Conservation (phyloP, 2,329 filamentous ascomycete species). For the Penicillium occitanis region DNA sequence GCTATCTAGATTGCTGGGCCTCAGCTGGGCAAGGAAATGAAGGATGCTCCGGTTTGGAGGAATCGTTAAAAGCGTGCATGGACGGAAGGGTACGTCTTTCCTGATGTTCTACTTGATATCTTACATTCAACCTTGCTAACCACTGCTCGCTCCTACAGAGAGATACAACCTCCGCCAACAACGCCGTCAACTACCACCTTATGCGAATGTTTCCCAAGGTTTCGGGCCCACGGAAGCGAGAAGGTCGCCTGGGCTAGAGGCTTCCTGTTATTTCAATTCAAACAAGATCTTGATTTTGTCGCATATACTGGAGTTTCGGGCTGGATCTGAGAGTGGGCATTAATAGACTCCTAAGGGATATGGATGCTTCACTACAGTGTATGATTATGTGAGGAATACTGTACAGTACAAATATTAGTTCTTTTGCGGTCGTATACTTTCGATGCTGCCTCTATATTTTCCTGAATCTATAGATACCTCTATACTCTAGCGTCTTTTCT, state of each 20-base stretch:
- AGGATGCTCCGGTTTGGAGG: slow-evolving; percentile 60
- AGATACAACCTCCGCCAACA: slow-evolving; percentile 61
- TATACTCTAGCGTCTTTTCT: not conserved
- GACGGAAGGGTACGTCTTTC: slow-evolving; percentile 66
- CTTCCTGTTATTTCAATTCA: not conserved
- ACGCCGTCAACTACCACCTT: slow-evolving; percentile 88
- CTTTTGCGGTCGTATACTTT: slow-evolving; percentile 8
- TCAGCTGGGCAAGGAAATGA: slow-evolving; percentile 50
- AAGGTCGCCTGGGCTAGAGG: slow-evolving; percentile 42
- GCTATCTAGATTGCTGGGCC: slow-evolving; percentile 46
- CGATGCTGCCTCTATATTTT: not conserved
- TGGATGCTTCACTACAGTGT: slow-evolving; percentile 11
- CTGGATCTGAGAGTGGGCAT: slow-evolving; percentile 13
- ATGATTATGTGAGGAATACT: slow-evolving; percentile 17
- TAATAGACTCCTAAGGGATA: not conserved
- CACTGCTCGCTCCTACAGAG: slow-evolving; percentile 45
- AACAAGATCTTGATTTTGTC: slow-evolving; percentile 4
- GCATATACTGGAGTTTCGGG: slow-evolving; percentile 20
- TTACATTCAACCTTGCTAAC: slow-evolving; percentile 2
- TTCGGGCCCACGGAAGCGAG: slow-evolving; percentile 68
- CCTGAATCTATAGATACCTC: not conserved
- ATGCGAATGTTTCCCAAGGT: slow-evolving; percentile 72
- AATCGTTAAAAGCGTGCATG: slow-evolving; percentile 69
- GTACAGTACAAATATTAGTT: slow-evolving; percentile 19
- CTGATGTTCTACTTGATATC: not conserved